Percentiles rank a stretch among this genome's conserved stretches.
These are phyloP conservation scores for Rubroshorea leprosula DNA, from an alignment of 345 rosid species.

Conservation along the genomic window DNA sequence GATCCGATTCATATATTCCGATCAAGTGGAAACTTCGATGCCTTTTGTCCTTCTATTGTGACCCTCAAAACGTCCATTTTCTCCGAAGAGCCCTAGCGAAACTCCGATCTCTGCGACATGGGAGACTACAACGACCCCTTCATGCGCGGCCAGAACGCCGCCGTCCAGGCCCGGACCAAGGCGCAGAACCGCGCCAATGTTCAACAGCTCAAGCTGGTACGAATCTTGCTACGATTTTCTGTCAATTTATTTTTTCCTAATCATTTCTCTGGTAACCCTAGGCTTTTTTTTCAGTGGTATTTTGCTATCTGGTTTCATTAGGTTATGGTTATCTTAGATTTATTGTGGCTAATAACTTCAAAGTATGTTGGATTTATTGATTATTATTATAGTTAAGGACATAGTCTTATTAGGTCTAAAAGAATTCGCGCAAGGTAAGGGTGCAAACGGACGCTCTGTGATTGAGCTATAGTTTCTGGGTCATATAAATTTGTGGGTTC, in stretches of 20 bases:
- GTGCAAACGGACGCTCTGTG: too few species aligned
- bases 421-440: too few species aligned
- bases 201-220: slow-evolving; percentile 93
- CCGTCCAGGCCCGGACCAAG: slow-evolving; percentile 79
- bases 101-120: slow-evolving; percentile 35
- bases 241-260: not conserved
- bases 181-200: slow-evolving; percentile 88
- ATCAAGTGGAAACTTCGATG: too few species aligned
- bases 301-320: not conserved
- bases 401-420: not conserved
- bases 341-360: not conserved
- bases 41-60: not conserved
- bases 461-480: too few species aligned
- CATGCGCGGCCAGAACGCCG: slow-evolving; percentile 80
- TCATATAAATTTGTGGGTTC: too few species aligned
- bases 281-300: not conserved
- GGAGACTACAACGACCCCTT: slow-evolving; percentile 74
- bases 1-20: too few species aligned
- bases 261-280: not conserved
- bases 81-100: slow-evolving; percentile 26
- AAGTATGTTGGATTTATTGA: not conserved
- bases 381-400: not conserved
- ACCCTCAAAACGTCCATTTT: not conserved
- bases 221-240: slow-evolving; percentile 11
- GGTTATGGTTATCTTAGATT: not conserved